Conservation (phyloP, 2,329 filamentous ascomycete species). For the Aspergillus texensis region DNA sequence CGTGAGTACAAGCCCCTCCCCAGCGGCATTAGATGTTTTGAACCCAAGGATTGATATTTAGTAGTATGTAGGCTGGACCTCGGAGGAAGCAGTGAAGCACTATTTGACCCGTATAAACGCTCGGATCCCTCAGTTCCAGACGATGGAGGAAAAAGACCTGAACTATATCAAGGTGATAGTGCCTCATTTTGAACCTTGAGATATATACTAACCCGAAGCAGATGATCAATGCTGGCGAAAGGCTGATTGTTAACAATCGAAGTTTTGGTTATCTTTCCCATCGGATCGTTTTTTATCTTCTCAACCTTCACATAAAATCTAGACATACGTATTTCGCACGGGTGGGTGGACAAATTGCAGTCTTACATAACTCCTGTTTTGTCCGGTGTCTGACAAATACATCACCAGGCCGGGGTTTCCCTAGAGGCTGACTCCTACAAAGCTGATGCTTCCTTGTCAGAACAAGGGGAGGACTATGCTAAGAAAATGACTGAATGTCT, state of each 20-base stretch:
- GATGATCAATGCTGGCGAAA: conserved; percentile 96
- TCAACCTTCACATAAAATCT: conserved; percentile 96
- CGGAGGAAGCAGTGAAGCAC: conserved; percentile 87
- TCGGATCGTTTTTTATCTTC: conserved; percentile 95
- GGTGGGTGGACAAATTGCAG: conserved; percentile 40
- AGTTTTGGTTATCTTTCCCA: conserved; percentile 96
- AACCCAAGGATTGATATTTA: conserved; percentile 2
- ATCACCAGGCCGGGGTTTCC: conserved; percentile 69
- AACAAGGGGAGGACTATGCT: conserved; percentile 78
- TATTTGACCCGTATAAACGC: conserved; percentile 88
- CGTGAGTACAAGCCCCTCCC: conserved; percentile 55
- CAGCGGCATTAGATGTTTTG: conserved; percentile 11
- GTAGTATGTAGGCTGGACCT: conserved; percentile 86
- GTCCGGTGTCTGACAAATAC: conserved; percentile 16
- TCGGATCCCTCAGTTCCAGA: conserved; percentile 94
- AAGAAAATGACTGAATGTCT: conserved; percentile 83
- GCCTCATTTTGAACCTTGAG: background rate
- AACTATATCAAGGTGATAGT: conserved; percentile 80
- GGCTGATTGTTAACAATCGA: conserved; percentile 94
- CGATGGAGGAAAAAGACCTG: conserved; percentile 89
- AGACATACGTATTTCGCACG: conserved; percentile 91
- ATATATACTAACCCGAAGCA: conserved; percentile 25
- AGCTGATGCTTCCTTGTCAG: conserved; percentile 80
- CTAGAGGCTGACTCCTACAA: conserved; percentile 91
- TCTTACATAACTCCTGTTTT: background rate